Evolutionary conservation across 2,329 filamentous ascomycete genomes (phyloP).

Genomic region (Cercospora janseana): DNA sequence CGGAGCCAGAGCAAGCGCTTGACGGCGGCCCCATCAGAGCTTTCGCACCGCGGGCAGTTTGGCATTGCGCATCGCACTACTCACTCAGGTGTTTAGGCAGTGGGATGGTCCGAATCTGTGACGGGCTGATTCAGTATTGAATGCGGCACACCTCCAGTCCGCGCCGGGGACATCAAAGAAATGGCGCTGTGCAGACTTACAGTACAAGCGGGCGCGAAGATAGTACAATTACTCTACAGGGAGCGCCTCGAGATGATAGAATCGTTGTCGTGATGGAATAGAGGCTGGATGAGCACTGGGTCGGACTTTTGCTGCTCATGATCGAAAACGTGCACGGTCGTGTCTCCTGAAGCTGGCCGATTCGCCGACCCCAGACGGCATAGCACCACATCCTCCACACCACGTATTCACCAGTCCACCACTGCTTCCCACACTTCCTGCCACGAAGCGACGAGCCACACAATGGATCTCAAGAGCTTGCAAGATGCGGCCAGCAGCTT

Average conservation of each 20-base stretch:
- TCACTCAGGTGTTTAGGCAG: background rate
- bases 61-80: background rate
- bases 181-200: background rate
- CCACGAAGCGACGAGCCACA: background rate
- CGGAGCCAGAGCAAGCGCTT: background rate
- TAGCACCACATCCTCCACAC: background rate
- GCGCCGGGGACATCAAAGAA: too few relatives aligned
- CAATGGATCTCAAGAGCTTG: slow-evolving; percentile 82
- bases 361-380: slow-evolving; percentile 2
- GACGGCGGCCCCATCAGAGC: background rate
- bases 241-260: slow-evolving; percentile 1
- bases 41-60: background rate
- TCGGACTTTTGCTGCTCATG: background rate
- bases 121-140: slow-evolving; percentile 6
- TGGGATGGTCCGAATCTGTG: slow-evolving; percentile 8
- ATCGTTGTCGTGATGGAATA: background rate
- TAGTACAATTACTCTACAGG: background rate
- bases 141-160: background rate
- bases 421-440: background rate
- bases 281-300: background rate
- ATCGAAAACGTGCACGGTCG: slow-evolving; percentile 3
- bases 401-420: background rate
- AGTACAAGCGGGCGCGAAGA: background rate
- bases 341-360: slow-evolving; percentile 9
- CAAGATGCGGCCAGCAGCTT: slow-evolving; percentile 88